Evolutionary conservation across 495 filamentous ascomycete species (phyloP), one percentile per base, ranked within the genome.

Genomic region (Podospora pseudopauciseta): DNA sequence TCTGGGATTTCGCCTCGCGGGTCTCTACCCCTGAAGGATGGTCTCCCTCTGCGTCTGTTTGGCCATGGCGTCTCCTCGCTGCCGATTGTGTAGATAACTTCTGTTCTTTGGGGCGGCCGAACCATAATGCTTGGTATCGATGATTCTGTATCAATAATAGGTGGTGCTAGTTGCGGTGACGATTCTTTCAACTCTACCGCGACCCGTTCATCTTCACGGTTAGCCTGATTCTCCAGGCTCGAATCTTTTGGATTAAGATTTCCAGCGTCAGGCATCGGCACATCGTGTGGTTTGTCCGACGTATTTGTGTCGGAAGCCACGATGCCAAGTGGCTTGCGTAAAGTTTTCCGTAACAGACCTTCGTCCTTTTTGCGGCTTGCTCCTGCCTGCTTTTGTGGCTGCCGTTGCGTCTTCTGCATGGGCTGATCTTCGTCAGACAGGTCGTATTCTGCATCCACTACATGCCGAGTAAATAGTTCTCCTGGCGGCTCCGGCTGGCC

Each of bases 351-450:
- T 19, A 59, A 9, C 19, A 58, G n/a, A 58, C 3, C 54, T 13
- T 27, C 60, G 57, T 39, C 27, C 30, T 19, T 19, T 11, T 16
- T 0, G 9, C 23, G 53, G 32, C n/a, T 19, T 7, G 20, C 27
- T 16, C 39, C 61, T 64, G 55, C 32, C n/a, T 16, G 5, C 7
- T 18, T 65, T 68, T 16, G 30, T 20, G 57, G 44, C 19, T 49
- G 58, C 4, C 11, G 19, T 61, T 18, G 64, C 27, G 54, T 18
- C 56, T 28, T 73, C n/a, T 69, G 67, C n/a, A 77, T 59, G 18
- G 73, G 68, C 57, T 76, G 72, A 15, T 82, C 80, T 28, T 82
- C 80, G 60, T 82, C 80, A 0, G 80, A 82, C 64, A 82, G 81
- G 7, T 68, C 75, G 67, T 81, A 81, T 28, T 74, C 71, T 1